Conservation (phyloP, 1,284 basidiomycete genomes). For the Omphalotus olearius region DNA sequence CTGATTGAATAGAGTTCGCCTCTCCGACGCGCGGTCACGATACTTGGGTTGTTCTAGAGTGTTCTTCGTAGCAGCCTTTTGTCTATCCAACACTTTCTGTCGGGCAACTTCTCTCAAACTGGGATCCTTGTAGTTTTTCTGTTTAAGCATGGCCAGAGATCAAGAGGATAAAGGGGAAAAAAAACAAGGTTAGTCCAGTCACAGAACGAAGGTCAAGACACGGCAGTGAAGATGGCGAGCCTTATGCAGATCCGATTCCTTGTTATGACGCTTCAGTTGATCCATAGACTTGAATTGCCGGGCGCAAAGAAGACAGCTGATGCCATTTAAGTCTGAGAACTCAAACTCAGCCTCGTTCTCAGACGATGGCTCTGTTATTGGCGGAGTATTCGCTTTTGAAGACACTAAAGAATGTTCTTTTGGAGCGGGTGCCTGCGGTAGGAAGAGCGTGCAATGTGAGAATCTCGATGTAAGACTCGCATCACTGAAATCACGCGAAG, state of each 20-base stretch:
- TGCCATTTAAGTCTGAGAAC: constrained; percentile 66
- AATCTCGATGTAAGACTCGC: constrained; percentile 11
- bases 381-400: constrained; percentile 18
- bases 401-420: constrained; percentile 19
- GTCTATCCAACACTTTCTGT: constrained; percentile 57
- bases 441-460: constrained; percentile 15
- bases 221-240: constrained; percentile 43
- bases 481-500: constrained; percentile 23
- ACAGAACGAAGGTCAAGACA: constrained; percentile 7
- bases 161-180: constrained; percentile 16
- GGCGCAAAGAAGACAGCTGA: constrained; percentile 86
- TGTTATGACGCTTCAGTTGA: constrained; percentile 81
- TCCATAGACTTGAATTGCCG: constrained; percentile 88
- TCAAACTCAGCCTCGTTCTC: constrained; percentile 57
- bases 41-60: constrained; percentile 66
- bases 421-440: constrained; percentile 26
- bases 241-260: constrained; percentile 92
- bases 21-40: constrained; percentile 87
- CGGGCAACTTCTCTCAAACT: constrained; percentile 69
- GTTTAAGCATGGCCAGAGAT: constrained; percentile 18
- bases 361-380: constrained; percentile 27
- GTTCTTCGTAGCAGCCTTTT: constrained; percentile 22
- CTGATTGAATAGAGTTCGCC: constrained; percentile 85
- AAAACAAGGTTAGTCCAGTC: constrained; percentile 28
- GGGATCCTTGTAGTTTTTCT: constrained; percentile 81